Percentiles rank a stretch among this genome's conserved stretches.
phyloP scores from a whole-genome alignment of 495 filamentous ascomycete species.

The Penicillium lividum region DNA sequence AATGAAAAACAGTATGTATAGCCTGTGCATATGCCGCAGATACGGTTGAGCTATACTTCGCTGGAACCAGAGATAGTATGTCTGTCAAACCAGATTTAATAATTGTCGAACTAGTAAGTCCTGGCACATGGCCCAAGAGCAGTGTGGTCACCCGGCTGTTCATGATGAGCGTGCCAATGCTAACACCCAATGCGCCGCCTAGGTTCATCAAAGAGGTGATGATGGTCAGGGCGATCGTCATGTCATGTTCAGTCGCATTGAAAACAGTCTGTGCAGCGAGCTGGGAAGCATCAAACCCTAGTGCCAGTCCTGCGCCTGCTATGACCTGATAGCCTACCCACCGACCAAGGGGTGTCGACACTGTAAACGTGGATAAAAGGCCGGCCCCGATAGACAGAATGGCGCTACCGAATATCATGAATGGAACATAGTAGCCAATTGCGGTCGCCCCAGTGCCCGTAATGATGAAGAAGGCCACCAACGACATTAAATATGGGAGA shows the following conservation, averaged over 20 bases:
- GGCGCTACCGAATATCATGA: too few relatives aligned
- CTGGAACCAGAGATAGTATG: background rate
- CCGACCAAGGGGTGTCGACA: background rate
- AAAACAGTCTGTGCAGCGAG: background rate
- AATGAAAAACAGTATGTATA: background rate
- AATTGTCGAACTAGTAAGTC: background rate
- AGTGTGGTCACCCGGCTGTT: background rate
- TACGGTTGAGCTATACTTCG: background rate
- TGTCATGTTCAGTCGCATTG: background rate
- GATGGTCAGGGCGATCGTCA: background rate
- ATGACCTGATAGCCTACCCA: background rate
- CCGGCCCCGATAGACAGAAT: too few relatives aligned
- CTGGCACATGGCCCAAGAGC: background rate
- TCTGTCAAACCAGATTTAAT: background rate
- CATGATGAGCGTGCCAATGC: background rate
- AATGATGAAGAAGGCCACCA: too few relatives aligned
- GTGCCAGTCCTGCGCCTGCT: background rate
- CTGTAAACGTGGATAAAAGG: background rate
- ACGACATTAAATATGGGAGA: too few relatives aligned
- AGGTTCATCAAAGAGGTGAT: background rate
- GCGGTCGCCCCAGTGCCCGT: too few relatives aligned
- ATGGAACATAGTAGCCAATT: too few relatives aligned
- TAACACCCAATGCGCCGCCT: background rate
- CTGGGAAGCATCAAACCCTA: background rate
- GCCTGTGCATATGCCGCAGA: background rate